Base-by-base conservation (phyloP, 1,284 basidiomycete genomes). In the Irpex lacteus region DNA sequence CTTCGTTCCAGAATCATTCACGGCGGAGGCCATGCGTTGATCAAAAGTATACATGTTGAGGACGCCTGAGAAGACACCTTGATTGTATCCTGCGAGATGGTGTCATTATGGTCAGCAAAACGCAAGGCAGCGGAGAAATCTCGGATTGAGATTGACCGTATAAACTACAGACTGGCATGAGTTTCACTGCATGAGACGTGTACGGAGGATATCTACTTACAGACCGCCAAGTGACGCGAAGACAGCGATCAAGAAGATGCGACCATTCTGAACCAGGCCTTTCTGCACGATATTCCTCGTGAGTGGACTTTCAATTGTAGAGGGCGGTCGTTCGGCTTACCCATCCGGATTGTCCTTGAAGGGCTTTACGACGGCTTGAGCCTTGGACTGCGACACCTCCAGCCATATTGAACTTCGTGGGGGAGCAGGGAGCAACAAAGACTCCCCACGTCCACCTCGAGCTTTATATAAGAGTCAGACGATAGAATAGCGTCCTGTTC, bases 11-110 rank as follows among this genome's bases (percentile, higher is more conserved):
- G 84, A 44, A 66, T 88, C 69, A 36, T 73, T 63, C 36, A 86
- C 85, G 0, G 82, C 85, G 26, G 78, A 76, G 8, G 76, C 81
- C 87, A 90, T 89, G 34, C 84, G 80, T 21, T 73, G 36, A 26
- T 77, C 70, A 71, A 90, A 90, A 7, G 82, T 81, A 44, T 72
- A 65, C 88, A 90, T 90, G 32, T 82, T 77, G 52, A 90, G 80
- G 40, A 90, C 87, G 63, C 88, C 84, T 32, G 88, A 90, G 75
- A 90, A 90, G n/a, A 90, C 88, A 68, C 88, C 88, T 84, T 89
- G 85, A 70, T 89, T 88, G 72, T 88, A 89, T 52, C 87, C 85
- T 87, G 65, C 13, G 57, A 53, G 57, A 60, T 60, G 58, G 36
- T 44, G 59, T 15, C 53, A 32, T 18, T 2, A 11, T 5, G 59